These are phyloP conservation scores for Irpex sp. DNA, from an alignment of 1,284 basidiomycete genomes.

Conservation along the genomic window DNA sequence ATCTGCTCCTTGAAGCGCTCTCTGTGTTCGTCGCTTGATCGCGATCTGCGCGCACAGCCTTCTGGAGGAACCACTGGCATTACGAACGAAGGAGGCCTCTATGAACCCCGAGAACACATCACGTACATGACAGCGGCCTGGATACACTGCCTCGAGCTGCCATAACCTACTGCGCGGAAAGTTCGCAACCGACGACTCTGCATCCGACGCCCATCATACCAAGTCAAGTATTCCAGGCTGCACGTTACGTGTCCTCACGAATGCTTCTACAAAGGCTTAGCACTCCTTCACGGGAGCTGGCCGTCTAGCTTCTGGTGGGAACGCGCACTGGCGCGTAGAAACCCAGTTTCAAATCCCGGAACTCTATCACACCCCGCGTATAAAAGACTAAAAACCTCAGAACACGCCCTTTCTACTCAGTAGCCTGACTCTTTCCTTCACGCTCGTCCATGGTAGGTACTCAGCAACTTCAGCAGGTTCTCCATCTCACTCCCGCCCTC, in stretches of 20 bases:
- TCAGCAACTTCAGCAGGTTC: not conserved
- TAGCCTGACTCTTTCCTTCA: not conserved
- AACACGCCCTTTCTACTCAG: not conserved
- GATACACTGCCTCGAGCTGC: no score
- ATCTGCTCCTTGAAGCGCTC: no score
- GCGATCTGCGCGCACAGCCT: no score
- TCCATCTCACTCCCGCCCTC: not conserved
- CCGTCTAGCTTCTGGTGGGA: not conserved
- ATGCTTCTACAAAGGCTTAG: not conserved
- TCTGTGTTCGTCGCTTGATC: no score
- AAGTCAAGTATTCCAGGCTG: no score
- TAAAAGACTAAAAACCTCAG: not conserved
- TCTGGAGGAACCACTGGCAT: no score
- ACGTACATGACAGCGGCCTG: no score
- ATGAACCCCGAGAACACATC: no score
- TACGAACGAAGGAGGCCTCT: no score
- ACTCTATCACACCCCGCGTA: not conserved
- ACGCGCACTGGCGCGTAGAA: not conserved
- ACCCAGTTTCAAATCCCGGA: not conserved
- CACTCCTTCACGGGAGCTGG: not conserved
- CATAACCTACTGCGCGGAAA: no score
- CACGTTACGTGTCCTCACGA: not conserved
- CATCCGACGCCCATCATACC: no score
- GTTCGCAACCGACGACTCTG: no score
- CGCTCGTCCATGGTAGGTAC: not conserved